phyloP scores from a whole-genome alignment of 345 rosid genomes.

The Hevea brasiliensis region DNA sequence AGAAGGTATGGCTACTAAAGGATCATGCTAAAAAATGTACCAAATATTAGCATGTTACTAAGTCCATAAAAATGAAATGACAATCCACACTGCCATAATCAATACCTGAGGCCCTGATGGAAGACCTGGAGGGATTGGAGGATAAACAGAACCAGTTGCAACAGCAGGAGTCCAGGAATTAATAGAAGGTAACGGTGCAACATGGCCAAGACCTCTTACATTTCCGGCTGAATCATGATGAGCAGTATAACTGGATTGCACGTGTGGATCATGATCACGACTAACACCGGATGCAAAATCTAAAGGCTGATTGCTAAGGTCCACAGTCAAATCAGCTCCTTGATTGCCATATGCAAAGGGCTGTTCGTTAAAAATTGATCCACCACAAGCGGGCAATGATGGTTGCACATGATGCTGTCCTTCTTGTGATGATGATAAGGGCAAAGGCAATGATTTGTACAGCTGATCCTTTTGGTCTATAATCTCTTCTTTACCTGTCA shows the following conservation, averaged over 20 bases:
- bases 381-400: conserved; percentile 41
- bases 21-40: conserved; percentile 60
- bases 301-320: conserved; percentile 66
- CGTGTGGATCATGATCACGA: conserved; percentile 43
- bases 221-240: conserved; percentile 43
- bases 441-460: conserved; percentile 35
- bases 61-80: conserved; percentile 8
- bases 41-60: conserved; percentile 20
- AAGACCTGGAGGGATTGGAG: conserved; percentile 55
- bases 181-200: conserved; percentile 34
- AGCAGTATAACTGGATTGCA: conserved; percentile 49
- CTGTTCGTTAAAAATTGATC: conserved; percentile 43
- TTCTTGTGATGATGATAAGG: conserved; percentile 47
- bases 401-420: conserved; percentile 44
- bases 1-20: conserved; percentile 48
- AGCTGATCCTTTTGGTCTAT: conserved; percentile 36
- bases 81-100: conserved; percentile 15
- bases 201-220: conserved; percentile 37
- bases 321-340: conserved; percentile 42
- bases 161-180: conserved; percentile 64
- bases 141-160: conserved; percentile 51
- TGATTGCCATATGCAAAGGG: conserved; percentile 62
- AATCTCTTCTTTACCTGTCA: conserved; percentile 48
- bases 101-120: conserved; percentile 63
- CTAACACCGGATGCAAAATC: conserved; percentile 61